Conservation (phyloP, 306 rosid genomes). For the Vigna radiata region DNA sequence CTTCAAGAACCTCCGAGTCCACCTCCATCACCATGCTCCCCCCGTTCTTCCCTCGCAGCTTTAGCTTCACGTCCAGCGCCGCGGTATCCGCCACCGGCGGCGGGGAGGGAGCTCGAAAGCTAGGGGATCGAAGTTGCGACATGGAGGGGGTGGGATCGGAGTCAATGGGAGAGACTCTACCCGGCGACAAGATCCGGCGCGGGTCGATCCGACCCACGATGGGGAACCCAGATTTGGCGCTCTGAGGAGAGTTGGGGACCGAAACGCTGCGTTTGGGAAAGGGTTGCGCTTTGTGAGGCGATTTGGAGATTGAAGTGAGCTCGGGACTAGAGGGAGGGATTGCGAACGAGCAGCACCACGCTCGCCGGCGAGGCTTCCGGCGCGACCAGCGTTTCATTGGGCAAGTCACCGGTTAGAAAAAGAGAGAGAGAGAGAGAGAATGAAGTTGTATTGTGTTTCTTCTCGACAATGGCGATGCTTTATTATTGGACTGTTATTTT, state of each 20-base stretch:
- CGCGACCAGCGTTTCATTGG: background rate
- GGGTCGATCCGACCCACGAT: conserved; percentile 14
- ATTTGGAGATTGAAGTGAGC: background rate
- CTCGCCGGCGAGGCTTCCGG: conserved; percentile 1
- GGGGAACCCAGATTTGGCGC: conserved; percentile 4
- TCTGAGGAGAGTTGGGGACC: conserved; percentile 4
- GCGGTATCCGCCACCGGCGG: background rate
- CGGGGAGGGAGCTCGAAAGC: background rate
- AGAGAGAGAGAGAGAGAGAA: background rate
- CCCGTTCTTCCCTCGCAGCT: background rate
- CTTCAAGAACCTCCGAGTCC: background rate
- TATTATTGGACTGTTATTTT: background rate
- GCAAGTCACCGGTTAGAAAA: background rate
- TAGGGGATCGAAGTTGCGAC: background rate
- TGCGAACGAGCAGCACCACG: conserved; percentile 24
- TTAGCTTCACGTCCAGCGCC: conserved; percentile 4
- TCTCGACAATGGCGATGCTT: background rate
- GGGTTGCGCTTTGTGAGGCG: background rate
- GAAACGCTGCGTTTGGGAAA: background rate
- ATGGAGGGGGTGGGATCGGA: background rate
- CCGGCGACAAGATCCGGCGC: conserved; percentile 17
- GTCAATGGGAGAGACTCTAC: conserved; percentile 17
- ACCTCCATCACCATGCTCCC: conserved; percentile 20
- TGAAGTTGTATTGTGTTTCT: background rate
- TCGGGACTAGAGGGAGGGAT: conserved; percentile 1